Base-by-base conservation (phyloP, 169 alveolate species). In the Cryptosporidium ubiquitum region DNA sequence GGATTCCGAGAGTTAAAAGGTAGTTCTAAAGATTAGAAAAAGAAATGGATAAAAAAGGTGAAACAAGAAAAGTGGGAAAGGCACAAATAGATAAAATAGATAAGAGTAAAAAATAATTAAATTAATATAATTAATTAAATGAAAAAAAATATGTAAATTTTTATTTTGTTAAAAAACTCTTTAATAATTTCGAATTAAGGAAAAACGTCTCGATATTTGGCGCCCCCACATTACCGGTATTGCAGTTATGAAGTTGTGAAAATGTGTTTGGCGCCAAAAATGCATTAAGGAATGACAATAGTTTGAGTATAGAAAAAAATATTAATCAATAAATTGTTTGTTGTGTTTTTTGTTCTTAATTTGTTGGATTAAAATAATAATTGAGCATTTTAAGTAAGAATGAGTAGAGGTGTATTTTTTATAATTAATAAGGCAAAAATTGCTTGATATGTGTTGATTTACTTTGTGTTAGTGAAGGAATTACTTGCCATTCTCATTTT, bases 401-500 rank as follows among this genome's bases (percentile, higher is more conserved):
- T 7, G 10, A 42, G 52, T 42, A 42, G 52, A 42, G 52, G 52
- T 14, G 55, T 47, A 3, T 47, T 14, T 1, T 47, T 47, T 14
- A 18, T 14, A 47, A 47, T n/a, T n/a, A n/a, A 0, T 5, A 47
- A 14, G 16, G 55, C 16, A 5, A 14, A 12, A 47, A 5, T 9
- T 42, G n/a, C 33, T 2, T 18, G 0, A 23, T 0, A 23, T 1
- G 64, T 18, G 7, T 14, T 18, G n/a, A 23, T 12, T 55, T 12
- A 55, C 20, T 55, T 55, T 1, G 37, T 20, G 37, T 55, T 23
- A 7, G 66, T 0, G 12, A 55, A 55, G 0, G 66, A 55, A 10
- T 18, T 61, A 29, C 68, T 79, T 4, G 61, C 71, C 10, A 26
- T 29, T 26, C 89, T 79, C 75, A 79, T 79, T 52, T 61, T 79